Evolutionary conservation across 2,329 filamentous ascomycete genomes (phyloP), one percentile per base, ranked within the genome.

Genomic region (Penicillium aurantiogriseum): DNA sequence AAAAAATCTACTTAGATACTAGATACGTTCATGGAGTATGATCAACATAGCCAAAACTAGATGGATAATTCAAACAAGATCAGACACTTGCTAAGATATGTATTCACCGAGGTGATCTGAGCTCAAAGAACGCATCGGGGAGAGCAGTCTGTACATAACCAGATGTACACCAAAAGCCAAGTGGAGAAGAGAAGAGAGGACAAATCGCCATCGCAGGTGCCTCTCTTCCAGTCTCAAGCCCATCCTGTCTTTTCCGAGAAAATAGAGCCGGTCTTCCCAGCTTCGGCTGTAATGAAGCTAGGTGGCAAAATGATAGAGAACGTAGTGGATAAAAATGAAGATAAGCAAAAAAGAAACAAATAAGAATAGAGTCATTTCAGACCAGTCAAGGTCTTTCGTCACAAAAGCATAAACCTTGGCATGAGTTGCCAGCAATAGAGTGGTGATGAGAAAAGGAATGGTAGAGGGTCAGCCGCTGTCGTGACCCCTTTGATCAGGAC

Each of bases 341-440:
- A 25, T 31, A 50, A 44, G 51, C 47, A 53, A 42, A 52, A 47
- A 21, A 11, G 31, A 49, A 35, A 19, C 10, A 52, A 47, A 35
- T 38, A 61, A 48, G 46, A 57, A 62, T 58, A 45, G 56, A 64
- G 56, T 67, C 63, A 57, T 64, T 61, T 55, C 58, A 59, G 62
- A 65, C 63, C 61, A 51, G 59, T 63, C 54, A 45, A 59, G 56
- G 60, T 57, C 64, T 59, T 63, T 64, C 64, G 51, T 66, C 62
- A 62, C 50, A 49, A 59, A 53, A 51, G 57, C 44, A 55, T 57
- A 38, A 57, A 31, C 13, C 36, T 40, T 48, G 51, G 53, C 54
- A 53, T 23, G 36, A 19, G 8, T 36, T 51, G 57, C 45, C 47
- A 58, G 27, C 25, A 55, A 54, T 53, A 61, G 33, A 56, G 50